A percentile compares a stretch with the other conserved stretches of the same genome.
phyloP scores from a whole-genome alignment of 225 moss, liverwort and hornwort species.

The Climacium dendroides region DNA sequence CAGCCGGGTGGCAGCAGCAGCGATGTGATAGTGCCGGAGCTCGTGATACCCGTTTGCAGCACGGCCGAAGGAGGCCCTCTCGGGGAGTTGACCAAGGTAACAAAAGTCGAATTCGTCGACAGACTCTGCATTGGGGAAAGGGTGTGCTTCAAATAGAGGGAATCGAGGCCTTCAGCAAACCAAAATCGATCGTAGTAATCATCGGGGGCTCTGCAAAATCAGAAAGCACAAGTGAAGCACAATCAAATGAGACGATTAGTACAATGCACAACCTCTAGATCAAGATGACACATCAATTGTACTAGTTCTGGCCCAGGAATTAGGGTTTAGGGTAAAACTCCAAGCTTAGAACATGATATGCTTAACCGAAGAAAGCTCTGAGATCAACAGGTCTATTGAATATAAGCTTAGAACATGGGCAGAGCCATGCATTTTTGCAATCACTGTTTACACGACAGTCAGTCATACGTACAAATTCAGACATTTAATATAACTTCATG shows the following conservation, averaged over 20 bases:
- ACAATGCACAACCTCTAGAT: background rate
- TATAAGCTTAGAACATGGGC: background rate
- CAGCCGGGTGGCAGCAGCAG: background rate
- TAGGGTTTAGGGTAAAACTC: too few species aligned
- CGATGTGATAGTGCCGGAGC: background rate
- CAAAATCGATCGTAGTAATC: background rate
- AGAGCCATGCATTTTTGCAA: background rate
- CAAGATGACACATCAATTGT: background rate
- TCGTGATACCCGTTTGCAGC: constrained; percentile 1
- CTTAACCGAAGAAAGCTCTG: background rate
- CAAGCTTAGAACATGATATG: background rate
- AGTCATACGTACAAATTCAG: background rate
- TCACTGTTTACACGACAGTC: background rate
- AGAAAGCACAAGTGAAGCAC: background rate
- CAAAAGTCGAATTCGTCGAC: background rate
- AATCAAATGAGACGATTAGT: background rate
- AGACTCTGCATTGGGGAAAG: background rate
- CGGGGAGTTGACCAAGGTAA: rapidly evolving
- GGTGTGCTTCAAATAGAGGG: background rate
- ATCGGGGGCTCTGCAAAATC: background rate
- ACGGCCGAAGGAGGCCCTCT: background rate
- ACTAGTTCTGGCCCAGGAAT: too few species aligned
- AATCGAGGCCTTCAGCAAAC: background rate
- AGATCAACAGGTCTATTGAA: background rate
- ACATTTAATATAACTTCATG: background rate